These are phyloP conservation scores for Fusarium aywerte DNA, from an alignment of 2,329 filamentous ascomycete genomes.

Conservation along the genomic window DNA sequence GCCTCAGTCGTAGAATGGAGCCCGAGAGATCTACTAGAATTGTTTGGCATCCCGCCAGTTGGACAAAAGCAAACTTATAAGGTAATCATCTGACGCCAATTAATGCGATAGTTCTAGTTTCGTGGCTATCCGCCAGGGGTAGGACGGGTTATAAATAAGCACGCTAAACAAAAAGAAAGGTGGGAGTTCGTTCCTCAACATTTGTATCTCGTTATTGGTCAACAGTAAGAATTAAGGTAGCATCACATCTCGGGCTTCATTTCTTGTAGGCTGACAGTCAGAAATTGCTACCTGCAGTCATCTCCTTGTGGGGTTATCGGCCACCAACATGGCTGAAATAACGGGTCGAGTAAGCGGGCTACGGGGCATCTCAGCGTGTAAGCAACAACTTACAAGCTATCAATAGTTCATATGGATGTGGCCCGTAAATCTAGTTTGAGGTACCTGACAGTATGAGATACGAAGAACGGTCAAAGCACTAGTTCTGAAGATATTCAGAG, in stretches of 20 bases:
- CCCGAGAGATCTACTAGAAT: neutral
- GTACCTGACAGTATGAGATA: no score
- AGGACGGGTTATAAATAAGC: neutral
- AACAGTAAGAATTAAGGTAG: neutral
- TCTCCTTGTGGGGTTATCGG: neutral
- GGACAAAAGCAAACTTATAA: no score
- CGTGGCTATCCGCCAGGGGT: no score
- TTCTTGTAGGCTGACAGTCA: neutral
- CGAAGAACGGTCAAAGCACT: neutral
- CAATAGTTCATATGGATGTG: neutral
- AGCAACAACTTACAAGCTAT: neutral
- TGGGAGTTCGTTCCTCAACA: fast-evolving
- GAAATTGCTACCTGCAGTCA: no score
- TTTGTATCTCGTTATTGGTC: neutral
- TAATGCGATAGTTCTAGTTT: no score
- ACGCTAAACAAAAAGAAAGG: neutral
- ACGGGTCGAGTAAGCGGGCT: neutral
- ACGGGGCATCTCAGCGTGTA: neutral
- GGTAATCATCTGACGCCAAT: no score
- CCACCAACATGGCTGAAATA: neutral
- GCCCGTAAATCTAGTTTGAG: no score
- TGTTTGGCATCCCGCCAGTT: no score
- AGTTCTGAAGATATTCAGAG: neutral
- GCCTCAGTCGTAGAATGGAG: neutral
- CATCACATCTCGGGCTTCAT: neutral